These are phyloP conservation scores for Aspergillus transmontanensis DNA, from an alignment of 2,329 filamentous ascomycete genomes.

Conservation along the genomic window DNA sequence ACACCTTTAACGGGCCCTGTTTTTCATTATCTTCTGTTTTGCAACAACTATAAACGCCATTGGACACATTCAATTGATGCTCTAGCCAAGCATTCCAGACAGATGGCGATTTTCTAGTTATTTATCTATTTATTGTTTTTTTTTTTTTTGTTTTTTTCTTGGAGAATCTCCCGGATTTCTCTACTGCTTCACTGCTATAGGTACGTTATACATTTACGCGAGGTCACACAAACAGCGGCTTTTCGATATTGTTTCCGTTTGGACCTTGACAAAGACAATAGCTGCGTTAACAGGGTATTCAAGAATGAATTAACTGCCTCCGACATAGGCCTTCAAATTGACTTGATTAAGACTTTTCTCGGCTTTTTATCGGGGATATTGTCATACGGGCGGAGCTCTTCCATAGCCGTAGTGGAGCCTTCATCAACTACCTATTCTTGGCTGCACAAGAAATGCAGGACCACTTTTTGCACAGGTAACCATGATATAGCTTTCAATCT, in stretches of 20 bases:
- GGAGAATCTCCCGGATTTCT: neutral
- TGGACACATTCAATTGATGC: too few species aligned
- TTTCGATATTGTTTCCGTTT: neutral
- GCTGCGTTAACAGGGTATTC: neutral
- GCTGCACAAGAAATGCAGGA: neutral
- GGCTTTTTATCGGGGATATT: neutral
- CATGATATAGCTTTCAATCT: neutral
- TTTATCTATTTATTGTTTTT: too few species aligned
- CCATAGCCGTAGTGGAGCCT: too few species aligned
- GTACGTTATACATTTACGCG: neutral
- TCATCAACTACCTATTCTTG: neutral
- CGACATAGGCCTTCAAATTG: neutral
- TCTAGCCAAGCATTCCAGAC: neutral
- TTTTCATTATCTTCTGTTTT: too few species aligned
- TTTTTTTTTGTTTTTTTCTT: too few species aligned
- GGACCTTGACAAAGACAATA: neutral
- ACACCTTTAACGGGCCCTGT: too few species aligned
- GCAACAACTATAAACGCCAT: too few species aligned
- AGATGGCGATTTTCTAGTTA: neutral
- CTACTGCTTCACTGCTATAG: neutral
- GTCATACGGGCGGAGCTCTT: neutral
- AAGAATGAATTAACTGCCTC: neutral
- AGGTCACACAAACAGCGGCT: neutral
- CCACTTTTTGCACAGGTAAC: neutral
- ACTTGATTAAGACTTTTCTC: neutral